Conservation (phyloP, 2,329 filamentous ascomycete genomes). For the Aspergillus sp. region DNA sequence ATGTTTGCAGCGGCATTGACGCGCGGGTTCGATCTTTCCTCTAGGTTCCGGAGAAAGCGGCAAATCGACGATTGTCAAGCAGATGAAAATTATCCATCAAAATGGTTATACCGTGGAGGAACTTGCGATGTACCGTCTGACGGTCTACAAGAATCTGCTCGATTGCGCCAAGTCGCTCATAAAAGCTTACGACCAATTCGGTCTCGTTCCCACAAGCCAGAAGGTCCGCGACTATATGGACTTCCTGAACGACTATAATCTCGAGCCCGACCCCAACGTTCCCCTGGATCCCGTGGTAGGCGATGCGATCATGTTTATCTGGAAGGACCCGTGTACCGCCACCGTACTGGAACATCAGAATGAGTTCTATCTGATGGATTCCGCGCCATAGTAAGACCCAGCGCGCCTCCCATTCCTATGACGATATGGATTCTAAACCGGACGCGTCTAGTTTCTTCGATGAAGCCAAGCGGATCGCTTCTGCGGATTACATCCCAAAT, state of each 20-base stretch:
- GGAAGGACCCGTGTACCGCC: slow-evolving; percentile 82
- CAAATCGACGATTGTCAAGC: slow-evolving; percentile 98
- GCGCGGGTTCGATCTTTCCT: slow-evolving; percentile 3
- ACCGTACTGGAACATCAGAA: slow-evolving; percentile 88
- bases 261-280: slow-evolving; percentile 86
- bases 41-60: slow-evolving; percentile 95
- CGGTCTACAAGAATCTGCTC: slow-evolving; percentile 96
- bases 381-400: slow-evolving; percentile 81
- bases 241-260: slow-evolving; percentile 80
- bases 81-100: slow-evolving; percentile 99
- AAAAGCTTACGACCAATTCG: slow-evolving; percentile 86
- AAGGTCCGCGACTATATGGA: slow-evolving; percentile 72
- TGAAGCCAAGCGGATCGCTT: slow-evolving; percentile 80
- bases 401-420: not conserved
- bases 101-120: slow-evolving; percentile 96
- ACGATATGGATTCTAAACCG: slow-evolving; percentile 20
- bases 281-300: slow-evolving; percentile 78
- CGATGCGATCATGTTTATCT: slow-evolving; percentile 78
- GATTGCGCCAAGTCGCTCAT: slow-evolving; percentile 96
- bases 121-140: slow-evolving; percentile 87
- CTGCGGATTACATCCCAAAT: slow-evolving; percentile 80
- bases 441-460: slow-evolving; percentile 77
- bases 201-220: slow-evolving; percentile 71
- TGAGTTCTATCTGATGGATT: slow-evolving; percentile 99
- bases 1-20: not conserved